Base-by-base conservation (phyloP, 192 early-diverging fungal species). In the Thoreauomyces humboldtii region DNA sequence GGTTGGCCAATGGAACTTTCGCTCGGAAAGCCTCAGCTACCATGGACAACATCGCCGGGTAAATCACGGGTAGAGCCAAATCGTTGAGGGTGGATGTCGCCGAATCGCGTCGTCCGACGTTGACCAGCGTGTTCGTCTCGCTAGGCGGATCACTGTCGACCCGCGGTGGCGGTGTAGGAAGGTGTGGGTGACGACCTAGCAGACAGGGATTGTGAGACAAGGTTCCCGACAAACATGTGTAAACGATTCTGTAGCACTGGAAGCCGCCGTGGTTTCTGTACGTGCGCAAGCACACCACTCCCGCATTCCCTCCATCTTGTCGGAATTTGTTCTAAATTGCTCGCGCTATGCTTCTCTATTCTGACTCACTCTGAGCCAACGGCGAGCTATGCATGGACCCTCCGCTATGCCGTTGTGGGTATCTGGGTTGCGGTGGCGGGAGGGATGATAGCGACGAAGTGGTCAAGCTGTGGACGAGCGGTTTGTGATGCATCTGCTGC, bases 31-130 rank as follows among this genome's bases (percentile, higher is more conserved):
- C 67, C 14, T 50, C 48, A 21, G 73, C 79, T 21, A 78, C 70
- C 38, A 77, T 61, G 7, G 73, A 76, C 4, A 81, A 67, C 27
- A 81, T 48, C 9, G 79, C 75, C 2, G 79, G 76, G 50, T 81
- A 72, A 14, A 75, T 46, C 38, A 59, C 22, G 6, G 65, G 65
- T 15, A 27, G 25, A 17, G 27, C 50, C 50, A 17, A 46, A n/a
- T 52, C 50, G 3, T 22, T 17, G n/a, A n/a, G n/a, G 50, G 50
- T 52, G 3, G 50, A 52, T 15, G 50, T 29, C 4, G 32, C 50
- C 25, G 50, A 52, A 15, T 52, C 27, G 4, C 50, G 50, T 14
- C 50, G 50, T 14, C 25, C 25, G 19, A 52, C 17, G 32, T 52
- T 52, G 27, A 31, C 50, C 5, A 52, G 14, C 50, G 50, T 52